Base-by-base conservation (phyloP, 495 filamentous ascomycete genomes). In the Aspergillus cavernicola region DNA sequence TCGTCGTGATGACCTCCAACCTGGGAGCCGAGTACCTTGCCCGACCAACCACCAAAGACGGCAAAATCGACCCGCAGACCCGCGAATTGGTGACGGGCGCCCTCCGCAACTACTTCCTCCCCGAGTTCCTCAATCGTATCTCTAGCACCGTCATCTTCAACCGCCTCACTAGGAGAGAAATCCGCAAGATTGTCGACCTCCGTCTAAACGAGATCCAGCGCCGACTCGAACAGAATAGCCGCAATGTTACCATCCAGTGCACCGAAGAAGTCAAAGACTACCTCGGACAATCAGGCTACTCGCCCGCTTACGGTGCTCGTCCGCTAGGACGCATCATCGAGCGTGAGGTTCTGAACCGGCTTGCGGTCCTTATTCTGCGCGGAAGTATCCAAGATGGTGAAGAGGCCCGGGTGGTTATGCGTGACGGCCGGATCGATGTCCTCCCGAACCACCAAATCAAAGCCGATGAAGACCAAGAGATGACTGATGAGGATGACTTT, bases 1-100 rank as follows among this genome's bases (percentile, higher is more conserved):
- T 98, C 59, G 92, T 98, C 37, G 92, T 98, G 72, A 95, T 98
- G 90, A 98, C 93, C 23, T 95, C 89, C 63, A 98, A 98, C 71
- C 70, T 98, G 15, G 93, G 93, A 46, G 93, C 93, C 37, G 92
- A 97, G 65, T 95, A 83, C 71, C 87, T 98, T n/a, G 73, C 89
- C 51, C 86, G 90, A 4, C 83, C 86, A 15, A 84, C 81, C 39
- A 79, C 79, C 45, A 79, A 81, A 36, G 89, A 95, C 61, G 93
- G 93, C 52, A 82, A 73, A 62, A 96, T 98, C 58, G 93, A 97
- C 48, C 82, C 86, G 2, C 87, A 89, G 11, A 96, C 90, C 3
- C 81, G 80, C 33, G 90, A 96, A 58, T 74, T 96, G 57, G 92
- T 98, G 55, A 90, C 92, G 87, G 82, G 80, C 40, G 82, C 92